Evolutionary conservation across 2,329 filamentous ascomycete species (phyloP).

Genomic region (Scopulariopsis brevicaulis): DNA sequence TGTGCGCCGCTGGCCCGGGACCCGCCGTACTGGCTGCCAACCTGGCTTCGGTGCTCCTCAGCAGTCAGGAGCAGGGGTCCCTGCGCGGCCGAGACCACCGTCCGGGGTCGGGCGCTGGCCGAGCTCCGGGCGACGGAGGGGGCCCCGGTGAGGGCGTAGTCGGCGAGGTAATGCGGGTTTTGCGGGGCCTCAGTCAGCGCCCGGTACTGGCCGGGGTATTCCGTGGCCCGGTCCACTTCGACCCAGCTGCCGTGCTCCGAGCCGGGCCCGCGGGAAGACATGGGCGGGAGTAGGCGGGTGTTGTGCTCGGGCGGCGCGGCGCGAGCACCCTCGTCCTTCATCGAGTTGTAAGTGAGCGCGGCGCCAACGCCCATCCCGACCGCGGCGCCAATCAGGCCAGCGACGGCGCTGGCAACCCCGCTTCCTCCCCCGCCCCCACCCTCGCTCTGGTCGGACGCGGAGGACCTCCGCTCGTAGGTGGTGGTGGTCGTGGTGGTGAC

Average conservation of each 20-base stretch:
- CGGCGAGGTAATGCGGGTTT: not conserved
- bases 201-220: not conserved
- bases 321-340: slow-evolving; percentile 4
- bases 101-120: not conserved
- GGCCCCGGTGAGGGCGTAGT: not conserved
- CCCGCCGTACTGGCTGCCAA: not conserved
- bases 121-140: not conserved
- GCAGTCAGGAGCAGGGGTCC: not conserved
- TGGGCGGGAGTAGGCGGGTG: not conserved
- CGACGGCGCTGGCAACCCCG: slow-evolving; percentile 1
- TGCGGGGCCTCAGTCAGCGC: not conserved
- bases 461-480: not conserved
- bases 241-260: not conserved
- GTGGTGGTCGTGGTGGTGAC: slow-evolving; percentile 1
- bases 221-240: not conserved
- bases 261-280: not conserved
- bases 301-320: not conserved
- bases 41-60: not conserved
- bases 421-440: not conserved
- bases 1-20: not conserved
- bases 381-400: slow-evolving; percentile 8
- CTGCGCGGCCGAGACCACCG: not conserved
- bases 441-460: not conserved
- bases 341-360: slow-evolving; percentile 6
- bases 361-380: slow-evolving; percentile 6